Evolutionary conservation across 495 filamentous ascomycete genomes (phyloP), one percentile per base, ranked within the genome.

Genomic region (Letharia lupina): DNA sequence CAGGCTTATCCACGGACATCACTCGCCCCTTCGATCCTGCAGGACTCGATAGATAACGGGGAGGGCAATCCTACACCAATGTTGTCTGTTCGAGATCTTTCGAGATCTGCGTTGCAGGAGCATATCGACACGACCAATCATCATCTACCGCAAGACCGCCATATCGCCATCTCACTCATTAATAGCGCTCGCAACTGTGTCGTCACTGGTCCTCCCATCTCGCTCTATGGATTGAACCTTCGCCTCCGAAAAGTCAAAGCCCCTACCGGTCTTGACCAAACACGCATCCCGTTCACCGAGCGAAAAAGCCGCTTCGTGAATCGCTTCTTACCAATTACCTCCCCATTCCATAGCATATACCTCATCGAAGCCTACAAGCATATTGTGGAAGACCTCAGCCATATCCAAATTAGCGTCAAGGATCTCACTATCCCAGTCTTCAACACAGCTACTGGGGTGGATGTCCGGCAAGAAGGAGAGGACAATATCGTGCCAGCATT

Each of bases 111-210:
- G 60, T 88, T 99, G 33, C 92, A 98, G 77, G 88, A 90, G 74
- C 94, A 97, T 76, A 91, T 99, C 68, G 87, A 98, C 77, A 88
- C 87, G 18, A 99, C 94, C 58, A 99, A 99, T 75, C 86, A 95
- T 72, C 93, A 98, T 78, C 83, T 99, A 42, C 95, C 95, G 0
- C 78, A 87, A 69, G 92, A 96, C 68, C 87, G 91, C 48, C 94
- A 98, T 73, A 96, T 99, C 69, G 86, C 87, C 67, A 95, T 99
- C 71, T 97, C 95, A 3, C 82, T 99, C 50, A 84, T 96, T 71
- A 99, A 99, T 80, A 96, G 93, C 74, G 91, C 93, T 39, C 87
- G 95, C 44, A 99, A 97, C 73, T 87, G 97, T 74, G 95, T 98
- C 67, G 93, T 99, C 15, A 96, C 95, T 47, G 95, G 95, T 52